These are phyloP conservation scores for Daldinia grandis DNA, from an alignment of 495 filamentous ascomycete species.

Conservation along the genomic window DNA sequence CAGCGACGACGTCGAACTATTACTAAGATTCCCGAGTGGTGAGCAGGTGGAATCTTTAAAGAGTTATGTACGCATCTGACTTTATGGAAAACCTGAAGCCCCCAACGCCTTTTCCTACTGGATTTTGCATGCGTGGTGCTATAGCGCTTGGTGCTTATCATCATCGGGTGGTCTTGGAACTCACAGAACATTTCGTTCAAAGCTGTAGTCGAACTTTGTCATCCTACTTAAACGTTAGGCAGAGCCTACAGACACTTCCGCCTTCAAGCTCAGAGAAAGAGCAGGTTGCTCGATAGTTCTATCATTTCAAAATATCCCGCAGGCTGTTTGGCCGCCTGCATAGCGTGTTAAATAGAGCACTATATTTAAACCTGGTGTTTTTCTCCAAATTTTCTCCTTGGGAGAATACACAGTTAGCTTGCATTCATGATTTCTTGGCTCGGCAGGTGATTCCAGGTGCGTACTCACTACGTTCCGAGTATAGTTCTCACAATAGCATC, in stretches of 20 bases:
- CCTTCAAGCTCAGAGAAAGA: neutral
- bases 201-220: neutral
- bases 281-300: neutral
- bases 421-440: neutral
- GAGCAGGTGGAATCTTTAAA: neutral
- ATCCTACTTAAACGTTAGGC: neutral
- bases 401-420: neutral
- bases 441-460: neutral
- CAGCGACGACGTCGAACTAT: neutral
- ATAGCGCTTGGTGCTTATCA: neutral
- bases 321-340: neutral
- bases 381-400: neutral
- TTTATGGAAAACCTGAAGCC: neutral
- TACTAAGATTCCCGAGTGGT: neutral
- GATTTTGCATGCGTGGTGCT: neutral
- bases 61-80: neutral
- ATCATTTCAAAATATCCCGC: neutral
- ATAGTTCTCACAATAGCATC: neutral
- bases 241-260: neutral
- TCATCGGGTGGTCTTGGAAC: neutral
- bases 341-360: neutral
- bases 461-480: neutral
- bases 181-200: neutral
- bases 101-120: neutral
- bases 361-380: neutral